Percentiles rank a stretch among this genome's conserved stretches.
Evolutionary conservation across 495 filamentous ascomycete species (phyloP).

Genomic region (Lentithecium fluviatile): DNA sequence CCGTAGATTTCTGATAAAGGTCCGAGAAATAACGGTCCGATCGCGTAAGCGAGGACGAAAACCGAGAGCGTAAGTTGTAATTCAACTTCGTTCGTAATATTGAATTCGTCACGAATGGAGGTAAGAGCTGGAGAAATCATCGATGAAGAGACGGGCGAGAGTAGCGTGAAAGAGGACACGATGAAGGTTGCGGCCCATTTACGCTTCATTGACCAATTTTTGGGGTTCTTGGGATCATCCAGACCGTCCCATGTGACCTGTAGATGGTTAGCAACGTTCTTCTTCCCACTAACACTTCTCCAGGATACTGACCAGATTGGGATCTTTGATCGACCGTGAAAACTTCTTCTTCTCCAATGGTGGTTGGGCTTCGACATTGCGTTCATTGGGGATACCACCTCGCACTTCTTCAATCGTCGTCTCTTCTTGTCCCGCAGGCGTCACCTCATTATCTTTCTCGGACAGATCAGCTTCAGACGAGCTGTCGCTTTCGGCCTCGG

Average conservation of each 20-base stretch:
- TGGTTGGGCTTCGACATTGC: slow-evolving; percentile 39
- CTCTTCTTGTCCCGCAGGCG: not conserved
- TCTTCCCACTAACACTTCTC: not conserved
- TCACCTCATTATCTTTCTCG: slow-evolving; percentile 11
- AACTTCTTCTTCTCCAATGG: slow-evolving; percentile 38
- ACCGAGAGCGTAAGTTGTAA: slow-evolving; percentile 64
- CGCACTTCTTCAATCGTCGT: slow-evolving; percentile 35
- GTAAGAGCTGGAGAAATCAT: slow-evolving; percentile 71
- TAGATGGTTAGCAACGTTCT: not conserved
- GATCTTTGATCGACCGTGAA: slow-evolving; percentile 38
- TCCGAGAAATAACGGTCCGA: slow-evolving; percentile 51
- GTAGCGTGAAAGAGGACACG: slow-evolving; percentile 58
- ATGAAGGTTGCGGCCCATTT: slow-evolving; percentile 67
- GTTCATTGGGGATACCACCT: slow-evolving; percentile 36
- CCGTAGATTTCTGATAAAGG: slow-evolving; percentile 46
- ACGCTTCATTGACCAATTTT: slow-evolving; percentile 45
- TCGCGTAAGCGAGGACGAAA: slow-evolving; percentile 73
- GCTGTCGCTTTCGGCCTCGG: slow-evolving; percentile 10
- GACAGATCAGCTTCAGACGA: slow-evolving; percentile 22
- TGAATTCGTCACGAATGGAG: slow-evolving; percentile 57
- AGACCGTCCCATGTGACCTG: slow-evolving; percentile 43
- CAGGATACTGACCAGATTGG: slow-evolving; percentile 38
- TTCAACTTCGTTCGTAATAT: slow-evolving; percentile 56
- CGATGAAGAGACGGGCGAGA: slow-evolving; percentile 68
- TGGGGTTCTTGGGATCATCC: slow-evolving; percentile 46